phyloP scores from a whole-genome alignment of 2,329 filamentous ascomycete genomes.

The Keithomyces neogunnii region DNA sequence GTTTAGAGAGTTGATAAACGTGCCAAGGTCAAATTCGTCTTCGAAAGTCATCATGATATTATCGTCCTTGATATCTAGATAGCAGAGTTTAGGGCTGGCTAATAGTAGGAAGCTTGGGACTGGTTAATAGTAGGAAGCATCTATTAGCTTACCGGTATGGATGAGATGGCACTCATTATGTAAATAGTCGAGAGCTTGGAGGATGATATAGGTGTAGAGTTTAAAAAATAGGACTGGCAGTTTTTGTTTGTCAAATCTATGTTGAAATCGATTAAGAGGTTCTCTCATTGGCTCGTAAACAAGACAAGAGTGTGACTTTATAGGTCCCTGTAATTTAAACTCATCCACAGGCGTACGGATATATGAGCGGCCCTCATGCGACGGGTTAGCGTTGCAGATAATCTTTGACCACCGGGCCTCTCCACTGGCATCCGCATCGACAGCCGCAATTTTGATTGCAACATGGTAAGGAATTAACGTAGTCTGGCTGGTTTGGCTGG shows the following conservation, averaged over 20 bases:
- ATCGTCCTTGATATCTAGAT: conserved; percentile 13
- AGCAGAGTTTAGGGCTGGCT: neutral
- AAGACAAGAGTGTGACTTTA: neutral
- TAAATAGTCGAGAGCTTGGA: conserved; percentile 13
- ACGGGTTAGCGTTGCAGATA: neutral
- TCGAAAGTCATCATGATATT: conserved; percentile 14
- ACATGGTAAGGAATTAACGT: conserved; percentile 4
- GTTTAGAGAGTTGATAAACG: conserved; percentile 3
- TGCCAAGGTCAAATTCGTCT: conserved; percentile 5
- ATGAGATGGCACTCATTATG: conserved; percentile 11
- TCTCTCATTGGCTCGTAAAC: neutral
- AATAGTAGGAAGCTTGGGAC: neutral
- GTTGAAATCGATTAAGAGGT: neutral
- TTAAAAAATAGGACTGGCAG: neutral
- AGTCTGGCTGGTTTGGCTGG: neutral
- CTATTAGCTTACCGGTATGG: conserved; percentile 10
- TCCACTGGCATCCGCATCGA: neutral
- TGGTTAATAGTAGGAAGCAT: no score
- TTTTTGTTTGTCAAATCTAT: neutral
- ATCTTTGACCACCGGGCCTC: neutral
- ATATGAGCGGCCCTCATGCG: neutral
- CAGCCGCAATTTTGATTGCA: neutral
- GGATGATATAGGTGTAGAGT: neutral
- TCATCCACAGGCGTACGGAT: neutral
- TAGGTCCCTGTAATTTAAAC: neutral